A percentile compares a stretch with the other conserved stretches of the same genome.
Evolutionary conservation across 2,329 filamentous ascomycete genomes (phyloP).

Genomic region (Lachnum nothofagi): DNA sequence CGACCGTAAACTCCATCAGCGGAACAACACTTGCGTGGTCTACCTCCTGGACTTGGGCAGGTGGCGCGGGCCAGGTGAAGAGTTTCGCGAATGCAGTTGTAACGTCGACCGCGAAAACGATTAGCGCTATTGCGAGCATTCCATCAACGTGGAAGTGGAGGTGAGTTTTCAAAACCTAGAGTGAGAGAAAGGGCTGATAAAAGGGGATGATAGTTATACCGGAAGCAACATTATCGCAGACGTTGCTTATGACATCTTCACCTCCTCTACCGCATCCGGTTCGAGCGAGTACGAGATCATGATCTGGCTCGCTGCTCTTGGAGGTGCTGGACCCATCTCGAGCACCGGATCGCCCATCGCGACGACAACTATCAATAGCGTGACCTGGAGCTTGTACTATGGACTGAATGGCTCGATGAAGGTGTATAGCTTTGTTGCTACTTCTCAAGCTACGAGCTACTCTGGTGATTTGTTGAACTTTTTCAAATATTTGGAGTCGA

Average conservation of each 20-base stretch:
- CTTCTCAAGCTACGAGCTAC: constrained; percentile 45
- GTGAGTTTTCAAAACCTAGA: constrained; percentile 28
- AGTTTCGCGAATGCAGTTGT: constrained; percentile 38
- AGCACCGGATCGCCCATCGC: constrained; percentile 48
- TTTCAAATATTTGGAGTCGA: constrained; percentile 47
- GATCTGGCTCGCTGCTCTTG: constrained; percentile 56
- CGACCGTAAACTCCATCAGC: constrained; percentile 34
- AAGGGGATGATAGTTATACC: constrained; percentile 37
- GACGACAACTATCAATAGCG: constrained; percentile 48
- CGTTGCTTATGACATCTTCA: constrained; percentile 60
- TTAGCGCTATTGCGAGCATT: constrained; percentile 36
- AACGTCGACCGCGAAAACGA: constrained; percentile 35
- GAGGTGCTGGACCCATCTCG: constrained; percentile 52
- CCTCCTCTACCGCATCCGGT: constrained; percentile 39
- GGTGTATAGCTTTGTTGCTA: constrained; percentile 55
- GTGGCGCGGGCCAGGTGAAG: constrained; percentile 36
- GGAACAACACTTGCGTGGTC: constrained; percentile 36
- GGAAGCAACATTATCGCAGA: constrained; percentile 48
- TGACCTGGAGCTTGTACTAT: constrained; percentile 51
- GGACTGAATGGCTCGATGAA: constrained; percentile 53
- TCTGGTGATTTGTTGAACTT: constrained; percentile 53
- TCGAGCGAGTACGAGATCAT: constrained; percentile 55
- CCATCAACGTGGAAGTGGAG: constrained; percentile 38
- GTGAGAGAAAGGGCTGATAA: neutral
- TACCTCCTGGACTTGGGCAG: constrained; percentile 38